Evolutionary conservation across 495 filamentous ascomycete genomes (phyloP).

Genomic region (Hypoxylon fuscum): DNA sequence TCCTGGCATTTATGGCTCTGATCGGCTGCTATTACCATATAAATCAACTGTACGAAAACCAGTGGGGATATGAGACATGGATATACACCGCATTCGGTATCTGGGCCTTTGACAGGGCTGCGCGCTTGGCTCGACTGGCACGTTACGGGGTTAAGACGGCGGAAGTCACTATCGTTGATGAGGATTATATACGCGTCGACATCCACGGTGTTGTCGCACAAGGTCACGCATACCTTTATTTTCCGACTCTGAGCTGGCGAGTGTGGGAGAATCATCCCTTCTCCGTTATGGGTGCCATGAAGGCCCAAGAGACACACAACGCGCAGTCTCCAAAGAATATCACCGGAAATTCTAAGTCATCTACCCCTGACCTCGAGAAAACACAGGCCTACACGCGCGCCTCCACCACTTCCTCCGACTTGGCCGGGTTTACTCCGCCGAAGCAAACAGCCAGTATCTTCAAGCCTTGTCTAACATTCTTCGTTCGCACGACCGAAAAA

Average conservation of each 20-base stretch:
- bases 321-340: neutral
- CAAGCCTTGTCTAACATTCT: constrained; percentile 32
- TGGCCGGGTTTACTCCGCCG: neutral
- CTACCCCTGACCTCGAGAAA: constrained; percentile 5
- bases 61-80: constrained; percentile 55
- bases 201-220: constrained; percentile 43
- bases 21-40: constrained; percentile 51
- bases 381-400: neutral
- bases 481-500: constrained; percentile 12
- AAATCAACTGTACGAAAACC: constrained; percentile 34
- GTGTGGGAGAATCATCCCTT: constrained; percentile 61
- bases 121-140: constrained; percentile 44
- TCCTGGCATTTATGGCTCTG: constrained; percentile 33
- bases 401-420: neutral
- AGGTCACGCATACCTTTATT: constrained; percentile 51
- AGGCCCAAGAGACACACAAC: constrained; percentile 2
- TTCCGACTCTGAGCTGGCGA: constrained; percentile 50
- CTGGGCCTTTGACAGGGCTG: constrained; percentile 51
- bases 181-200: constrained; percentile 50
- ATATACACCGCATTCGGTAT: constrained; percentile 48
- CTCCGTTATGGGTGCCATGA: constrained; percentile 42
- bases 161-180: constrained; percentile 44
- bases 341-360: neutral
- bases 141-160: constrained; percentile 45
- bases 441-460: neutral